phyloP scores from a whole-genome alignment of 768 basidiomycete genomes.

The Pisolithus sp. region DNA sequence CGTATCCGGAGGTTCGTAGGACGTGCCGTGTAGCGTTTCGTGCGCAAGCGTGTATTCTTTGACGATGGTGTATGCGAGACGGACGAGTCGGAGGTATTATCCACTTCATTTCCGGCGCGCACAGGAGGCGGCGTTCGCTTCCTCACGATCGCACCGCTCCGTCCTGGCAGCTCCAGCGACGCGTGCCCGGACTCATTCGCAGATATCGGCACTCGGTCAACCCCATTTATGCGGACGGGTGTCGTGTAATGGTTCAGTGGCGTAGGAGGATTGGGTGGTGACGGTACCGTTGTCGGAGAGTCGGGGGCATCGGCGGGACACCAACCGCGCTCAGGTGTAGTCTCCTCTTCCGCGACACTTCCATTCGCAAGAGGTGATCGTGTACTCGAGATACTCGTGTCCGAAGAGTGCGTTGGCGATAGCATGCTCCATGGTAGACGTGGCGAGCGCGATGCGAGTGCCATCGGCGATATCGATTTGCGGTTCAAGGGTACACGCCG shows the following conservation, averaged over 20 bases:
- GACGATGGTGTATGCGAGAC: conserved; percentile 29
- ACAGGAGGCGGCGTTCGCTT: conserved; percentile 34
- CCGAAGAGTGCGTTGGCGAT: conserved; percentile 39
- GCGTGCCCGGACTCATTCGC: conserved; percentile 15
- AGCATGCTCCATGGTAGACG: conserved; percentile 32
- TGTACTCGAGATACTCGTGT: conserved; percentile 30
- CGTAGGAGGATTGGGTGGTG: conserved; percentile 30
- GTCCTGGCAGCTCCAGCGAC: conserved; percentile 23
- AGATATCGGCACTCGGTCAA: conserved; percentile 28
- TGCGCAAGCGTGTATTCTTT: conserved; percentile 37
- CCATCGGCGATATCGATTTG: conserved; percentile 67
- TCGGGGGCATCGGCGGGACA: conserved; percentile 26
- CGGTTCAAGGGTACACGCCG: conserved; percentile 60
- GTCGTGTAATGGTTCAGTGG: conserved; percentile 9
- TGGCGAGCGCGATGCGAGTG: conserved; percentile 40
- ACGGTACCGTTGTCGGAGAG: conserved; percentile 25
- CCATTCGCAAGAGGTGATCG: conserved; percentile 12
- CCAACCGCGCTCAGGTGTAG: conserved; percentile 25
- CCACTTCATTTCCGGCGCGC: conserved; percentile 11
- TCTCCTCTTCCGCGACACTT: conserved; percentile 18
- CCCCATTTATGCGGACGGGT: conserved; percentile 25
- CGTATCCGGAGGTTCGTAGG: conserved; percentile 46
- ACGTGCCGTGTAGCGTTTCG: conserved; percentile 43
- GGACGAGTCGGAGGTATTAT: conserved; percentile 45
- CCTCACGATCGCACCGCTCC: conserved; percentile 26